A percentile compares a stretch with the other conserved stretches of the same genome.
These are phyloP conservation scores for Talaromyces trachyspermus DNA, from an alignment of 495 filamentous ascomycete genomes.

Conservation along the genomic window DNA sequence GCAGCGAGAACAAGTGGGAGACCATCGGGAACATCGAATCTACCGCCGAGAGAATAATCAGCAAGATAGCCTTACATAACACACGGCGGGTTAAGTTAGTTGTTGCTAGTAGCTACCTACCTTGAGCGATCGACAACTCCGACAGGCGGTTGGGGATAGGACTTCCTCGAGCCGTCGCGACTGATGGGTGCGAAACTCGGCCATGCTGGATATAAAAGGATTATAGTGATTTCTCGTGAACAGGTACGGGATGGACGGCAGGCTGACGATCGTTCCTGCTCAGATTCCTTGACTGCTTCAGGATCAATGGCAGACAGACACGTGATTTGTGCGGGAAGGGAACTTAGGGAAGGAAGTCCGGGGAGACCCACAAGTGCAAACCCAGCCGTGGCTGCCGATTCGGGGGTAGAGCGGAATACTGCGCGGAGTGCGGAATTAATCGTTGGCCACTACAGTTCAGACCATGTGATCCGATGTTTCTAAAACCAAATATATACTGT, in stretches of 20 bases:
- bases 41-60: too few species aligned
- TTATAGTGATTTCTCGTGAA: not conserved
- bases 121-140: not conserved
- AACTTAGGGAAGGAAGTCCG: not conserved
- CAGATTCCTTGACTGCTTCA: too few species aligned
- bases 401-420: too few species aligned
- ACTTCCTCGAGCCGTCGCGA: not conserved
- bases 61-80: not conserved
- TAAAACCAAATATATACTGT: too few species aligned
- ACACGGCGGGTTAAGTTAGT: not conserved
- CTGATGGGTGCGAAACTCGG: not conserved
- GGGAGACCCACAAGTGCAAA: not conserved
- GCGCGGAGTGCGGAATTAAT: too few species aligned
- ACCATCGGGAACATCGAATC: conserved; percentile 2
- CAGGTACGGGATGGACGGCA: too few species aligned
- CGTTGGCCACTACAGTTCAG: too few species aligned
- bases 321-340: not conserved
- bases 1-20: conserved; percentile 1
- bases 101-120: not conserved
- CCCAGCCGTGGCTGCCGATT: not conserved
- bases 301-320: not conserved
- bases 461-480: too few species aligned
- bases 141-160: not conserved
- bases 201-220: not conserved
- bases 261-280: too few species aligned